phyloP scores from a whole-genome alignment of 2,329 filamentous ascomycete species.

The Endothia cerciana region DNA sequence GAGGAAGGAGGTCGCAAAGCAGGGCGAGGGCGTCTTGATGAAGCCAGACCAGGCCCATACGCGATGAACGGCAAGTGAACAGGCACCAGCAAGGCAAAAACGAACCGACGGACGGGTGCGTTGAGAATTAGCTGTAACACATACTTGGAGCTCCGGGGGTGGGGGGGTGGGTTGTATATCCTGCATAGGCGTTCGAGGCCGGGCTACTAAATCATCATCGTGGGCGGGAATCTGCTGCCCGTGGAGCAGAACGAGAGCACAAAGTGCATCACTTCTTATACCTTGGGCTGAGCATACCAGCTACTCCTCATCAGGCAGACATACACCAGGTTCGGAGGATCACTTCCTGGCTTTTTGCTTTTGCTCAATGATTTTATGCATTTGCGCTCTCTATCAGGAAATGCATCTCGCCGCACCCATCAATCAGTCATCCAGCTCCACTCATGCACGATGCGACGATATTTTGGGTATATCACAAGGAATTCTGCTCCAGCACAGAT shows the following conservation, averaged over 20 bases:
- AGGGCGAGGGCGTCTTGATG: constrained; percentile 33
- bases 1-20: constrained; percentile 35
- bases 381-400: neutral
- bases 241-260: neutral
- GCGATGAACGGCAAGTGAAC: neutral
- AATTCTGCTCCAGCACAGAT: neutral
- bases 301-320: neutral
- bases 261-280: constrained; percentile 3
- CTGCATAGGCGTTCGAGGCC: constrained; percentile 15
- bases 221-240: constrained; percentile 2
- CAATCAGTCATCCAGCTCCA: neutral
- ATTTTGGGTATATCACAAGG: constrained; percentile 7
- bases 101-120: neutral
- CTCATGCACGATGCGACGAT: neutral
- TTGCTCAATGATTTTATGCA: neutral
- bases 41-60: constrained; percentile 11
- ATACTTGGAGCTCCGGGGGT: no score
- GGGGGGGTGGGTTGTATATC: neutral
- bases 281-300: neutral
- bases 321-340: neutral
- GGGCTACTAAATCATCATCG: constrained; percentile 2
- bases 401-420: neutral
- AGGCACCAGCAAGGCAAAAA: neutral
- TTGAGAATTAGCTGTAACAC: neutral
- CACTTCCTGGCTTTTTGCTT: neutral